A percentile compares a stretch with the other conserved stretches of the same genome.
These are phyloP conservation scores for Fusarium virguliforme DNA, from an alignment of 2,329 filamentous ascomycete species.

Conservation along the genomic window DNA sequence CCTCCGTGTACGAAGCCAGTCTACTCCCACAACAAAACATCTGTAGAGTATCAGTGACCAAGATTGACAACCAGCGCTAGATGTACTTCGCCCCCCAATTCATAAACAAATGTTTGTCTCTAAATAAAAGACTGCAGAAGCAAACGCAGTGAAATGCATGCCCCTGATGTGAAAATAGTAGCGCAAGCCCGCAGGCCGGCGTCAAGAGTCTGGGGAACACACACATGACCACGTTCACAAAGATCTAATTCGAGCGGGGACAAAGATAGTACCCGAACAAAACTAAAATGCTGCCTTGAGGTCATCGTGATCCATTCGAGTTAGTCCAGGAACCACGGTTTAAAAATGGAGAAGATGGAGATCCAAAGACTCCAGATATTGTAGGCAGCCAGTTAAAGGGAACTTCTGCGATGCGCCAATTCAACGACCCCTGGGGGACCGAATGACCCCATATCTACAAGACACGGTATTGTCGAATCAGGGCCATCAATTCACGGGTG, in stretches of 20 bases:
- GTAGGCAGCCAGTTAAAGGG: conserved; percentile 16
- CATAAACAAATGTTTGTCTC: too few relatives aligned
- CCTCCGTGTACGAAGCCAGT: too few relatives aligned
- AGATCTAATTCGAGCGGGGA: background rate
- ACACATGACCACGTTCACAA: background rate
- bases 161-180: background rate
- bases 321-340: conserved; percentile 7
- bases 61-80: too few relatives aligned
- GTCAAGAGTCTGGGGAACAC: background rate
- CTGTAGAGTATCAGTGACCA: too few relatives aligned
- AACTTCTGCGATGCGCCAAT: conserved; percentile 6
- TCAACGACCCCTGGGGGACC: conserved; percentile 3
- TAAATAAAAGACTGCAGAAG: background rate
- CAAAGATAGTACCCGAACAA: conserved; percentile 1
- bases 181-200: background rate
- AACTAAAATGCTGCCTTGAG: conserved; percentile 15
- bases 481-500: conserved; percentile 16
- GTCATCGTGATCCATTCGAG: background rate
- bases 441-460: background rate
- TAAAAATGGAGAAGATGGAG: background rate
- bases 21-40: too few relatives aligned
- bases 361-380: background rate
- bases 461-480: conserved; percentile 22
- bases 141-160: background rate
- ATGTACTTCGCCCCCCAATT: too few relatives aligned